Conservation (phyloP, 129 eudicot genomes). For the Flaveria bidentis region DNA sequence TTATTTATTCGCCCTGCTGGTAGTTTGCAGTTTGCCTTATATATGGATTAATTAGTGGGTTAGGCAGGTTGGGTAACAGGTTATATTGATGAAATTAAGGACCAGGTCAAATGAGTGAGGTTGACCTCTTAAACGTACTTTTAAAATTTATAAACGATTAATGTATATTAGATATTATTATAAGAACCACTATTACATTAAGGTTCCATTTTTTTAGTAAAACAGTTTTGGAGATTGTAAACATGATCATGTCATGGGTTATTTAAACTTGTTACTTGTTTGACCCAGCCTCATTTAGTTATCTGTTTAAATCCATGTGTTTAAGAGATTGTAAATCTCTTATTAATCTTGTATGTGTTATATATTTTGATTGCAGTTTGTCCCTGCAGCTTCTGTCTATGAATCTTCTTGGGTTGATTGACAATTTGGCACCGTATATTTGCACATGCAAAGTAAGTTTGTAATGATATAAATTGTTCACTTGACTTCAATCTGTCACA, state of each 20-base stretch:
- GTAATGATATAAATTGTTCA: slow-evolving; percentile 14
- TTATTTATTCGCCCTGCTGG: background rate
- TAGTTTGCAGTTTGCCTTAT: slow-evolving; percentile 9
- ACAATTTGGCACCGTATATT: slow-evolving; percentile 56
- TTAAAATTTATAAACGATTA: background rate
- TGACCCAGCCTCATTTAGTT: background rate
- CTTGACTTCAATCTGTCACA: slow-evolving; percentile 19
- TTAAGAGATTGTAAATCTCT: background rate
- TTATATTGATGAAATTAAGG: no score
- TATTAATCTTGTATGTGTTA: slow-evolving; percentile 7
- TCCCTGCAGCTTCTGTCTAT: slow-evolving; percentile 73
- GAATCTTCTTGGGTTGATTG: slow-evolving; percentile 79
- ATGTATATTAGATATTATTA: background rate
- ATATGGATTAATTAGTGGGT: background rate
- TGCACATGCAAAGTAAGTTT: slow-evolving; percentile 68
- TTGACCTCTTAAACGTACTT: background rate
- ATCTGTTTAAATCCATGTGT: background rate
- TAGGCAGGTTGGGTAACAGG: background rate
- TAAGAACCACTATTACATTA: background rate
- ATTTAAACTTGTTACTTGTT: background rate
- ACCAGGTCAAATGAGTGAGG: no score
- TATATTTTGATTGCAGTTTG: slow-evolving; percentile 51
- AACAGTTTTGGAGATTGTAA: background rate
- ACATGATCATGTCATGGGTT: background rate
- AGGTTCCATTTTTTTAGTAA: background rate